Evolutionary conservation across 108 stramenopile species (phyloP).

Genomic region (Nitzschia sp.): DNA sequence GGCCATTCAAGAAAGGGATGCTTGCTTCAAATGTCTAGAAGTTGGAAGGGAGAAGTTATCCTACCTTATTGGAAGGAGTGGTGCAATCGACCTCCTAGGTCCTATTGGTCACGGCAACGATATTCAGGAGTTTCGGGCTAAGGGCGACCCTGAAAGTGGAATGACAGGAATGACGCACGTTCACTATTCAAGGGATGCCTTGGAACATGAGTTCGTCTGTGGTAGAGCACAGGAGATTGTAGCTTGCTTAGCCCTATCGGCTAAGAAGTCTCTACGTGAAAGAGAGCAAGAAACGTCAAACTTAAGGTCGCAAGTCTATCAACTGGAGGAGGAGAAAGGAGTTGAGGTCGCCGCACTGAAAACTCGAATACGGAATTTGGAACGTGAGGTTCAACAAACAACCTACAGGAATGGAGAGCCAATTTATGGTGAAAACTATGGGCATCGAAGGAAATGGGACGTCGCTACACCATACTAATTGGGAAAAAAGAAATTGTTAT

Average conservation of each 20-base stretch:
- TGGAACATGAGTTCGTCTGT: not conserved
- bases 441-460: too few species aligned
- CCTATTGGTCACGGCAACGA: not conserved
- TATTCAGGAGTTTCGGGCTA: not conserved
- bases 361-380: constrained; percentile 15
- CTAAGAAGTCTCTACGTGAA: constrained; percentile 20
- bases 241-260: constrained; percentile 23
- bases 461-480: too few species aligned
- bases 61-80: not conserved
- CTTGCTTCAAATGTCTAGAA: constrained; percentile 20
- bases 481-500: too few species aligned
- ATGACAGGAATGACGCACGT: not conserved
- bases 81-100: not conserved
- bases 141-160: not conserved
- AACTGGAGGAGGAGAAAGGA: constrained; percentile 26
- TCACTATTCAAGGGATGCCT: not conserved
- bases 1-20: constrained; percentile 14
- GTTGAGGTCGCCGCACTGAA: constrained; percentile 19
- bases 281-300: constrained; percentile 27
- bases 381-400: constrained; percentile 9
- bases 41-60: constrained; percentile 25
- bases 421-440: not conserved
- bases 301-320: constrained; percentile 24
- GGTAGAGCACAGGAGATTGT: constrained; percentile 35
- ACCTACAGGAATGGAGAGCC: not conserved